These are phyloP conservation scores for Setaria viridis DNA, from an alignment of 202 grass and related monocot genomes.

Conservation along the genomic window DNA sequence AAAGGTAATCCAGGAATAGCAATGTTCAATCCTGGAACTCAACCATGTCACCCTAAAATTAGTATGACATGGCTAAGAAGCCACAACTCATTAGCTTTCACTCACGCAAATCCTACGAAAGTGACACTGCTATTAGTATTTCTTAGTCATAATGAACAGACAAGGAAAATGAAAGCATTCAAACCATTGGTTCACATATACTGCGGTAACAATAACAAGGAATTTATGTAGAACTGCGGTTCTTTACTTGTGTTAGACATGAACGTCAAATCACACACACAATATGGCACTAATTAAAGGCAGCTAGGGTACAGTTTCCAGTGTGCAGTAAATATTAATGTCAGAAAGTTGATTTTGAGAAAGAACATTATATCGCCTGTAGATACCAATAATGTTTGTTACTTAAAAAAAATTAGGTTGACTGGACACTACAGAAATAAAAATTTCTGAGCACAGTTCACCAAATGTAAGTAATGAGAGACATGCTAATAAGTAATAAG, in stretches of 20 bases:
- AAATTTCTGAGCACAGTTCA: neutral
- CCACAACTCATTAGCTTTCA: neutral
- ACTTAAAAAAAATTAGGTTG: neutral
- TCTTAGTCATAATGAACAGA: neutral
- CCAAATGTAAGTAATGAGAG: neutral
- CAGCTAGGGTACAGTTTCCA: neutral
- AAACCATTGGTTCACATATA: neutral
- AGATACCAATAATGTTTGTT: neutral
- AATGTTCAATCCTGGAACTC: neutral
- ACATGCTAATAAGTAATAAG: neutral
- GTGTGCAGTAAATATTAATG: neutral
- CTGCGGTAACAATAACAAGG: neutral
- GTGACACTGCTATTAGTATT: neutral
- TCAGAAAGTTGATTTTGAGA: neutral
- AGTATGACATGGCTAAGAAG: neutral
- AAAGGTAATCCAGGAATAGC: neutral
- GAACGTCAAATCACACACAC: neutral
- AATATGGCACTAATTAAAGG: neutral
- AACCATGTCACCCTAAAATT: slow-evolving; percentile 10
- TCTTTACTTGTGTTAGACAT: neutral
- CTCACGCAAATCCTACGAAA: neutral
- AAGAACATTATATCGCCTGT: neutral
- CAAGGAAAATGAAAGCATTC: neutral
- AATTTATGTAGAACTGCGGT: neutral
- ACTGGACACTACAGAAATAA: neutral